Conservation (phyloP, 257 asterid genomes). For the Forsythia suspensa region DNA sequence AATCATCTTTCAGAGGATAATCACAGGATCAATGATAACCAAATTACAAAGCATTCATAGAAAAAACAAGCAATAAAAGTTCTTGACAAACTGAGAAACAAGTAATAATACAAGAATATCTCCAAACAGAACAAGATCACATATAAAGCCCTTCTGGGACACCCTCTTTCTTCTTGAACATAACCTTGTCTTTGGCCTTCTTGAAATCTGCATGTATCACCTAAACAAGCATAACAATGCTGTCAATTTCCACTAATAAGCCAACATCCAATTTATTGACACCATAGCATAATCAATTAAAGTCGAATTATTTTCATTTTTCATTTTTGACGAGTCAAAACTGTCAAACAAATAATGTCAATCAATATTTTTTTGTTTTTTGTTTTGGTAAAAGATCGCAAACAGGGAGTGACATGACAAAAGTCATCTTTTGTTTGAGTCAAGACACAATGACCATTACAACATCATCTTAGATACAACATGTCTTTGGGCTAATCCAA, state of each 20-base stretch:
- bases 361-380: too few species aligned
- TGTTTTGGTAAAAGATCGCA: too few species aligned
- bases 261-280: neutral
- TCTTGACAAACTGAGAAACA: conserved; percentile 1
- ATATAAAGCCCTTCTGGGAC: conserved; percentile 61
- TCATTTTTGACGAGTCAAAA: too few species aligned
- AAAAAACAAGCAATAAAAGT: neutral
- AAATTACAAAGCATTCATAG: neutral
- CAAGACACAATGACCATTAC: neutral
- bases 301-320: too few species aligned
- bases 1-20: neutral
- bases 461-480: neutral
- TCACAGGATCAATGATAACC: neutral
- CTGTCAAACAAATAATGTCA: too few species aligned
- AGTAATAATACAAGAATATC: neutral
- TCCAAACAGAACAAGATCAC: conserved; percentile 23
- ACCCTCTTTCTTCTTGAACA: conserved; percentile 66
- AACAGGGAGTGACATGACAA: too few species aligned
- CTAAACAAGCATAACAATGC: conserved; percentile 19
- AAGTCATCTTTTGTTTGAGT: neutral
- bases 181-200: conserved; percentile 62
- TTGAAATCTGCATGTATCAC: conserved; percentile 55
- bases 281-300: too few species aligned
- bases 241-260: conserved; percentile 11
- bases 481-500: neutral